phyloP scores from a whole-genome alignment of 495 filamentous ascomycete species.

The Tuber aestivum region DNA sequence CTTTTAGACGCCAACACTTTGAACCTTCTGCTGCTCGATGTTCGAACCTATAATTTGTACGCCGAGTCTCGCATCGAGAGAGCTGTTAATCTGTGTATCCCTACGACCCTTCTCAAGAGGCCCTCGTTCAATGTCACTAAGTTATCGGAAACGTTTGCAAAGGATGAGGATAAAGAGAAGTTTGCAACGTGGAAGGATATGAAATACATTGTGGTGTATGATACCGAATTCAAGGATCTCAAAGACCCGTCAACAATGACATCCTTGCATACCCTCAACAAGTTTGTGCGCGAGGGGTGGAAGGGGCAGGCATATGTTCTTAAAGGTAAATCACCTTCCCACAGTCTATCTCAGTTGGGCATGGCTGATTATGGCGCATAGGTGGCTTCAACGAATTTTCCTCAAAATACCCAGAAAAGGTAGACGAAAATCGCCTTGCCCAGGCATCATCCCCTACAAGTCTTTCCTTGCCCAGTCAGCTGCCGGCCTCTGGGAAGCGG shows the following conservation, averaged over 20 bases:
- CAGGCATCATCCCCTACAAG: constrained; percentile 47
- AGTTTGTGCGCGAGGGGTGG: constrained; percentile 84
- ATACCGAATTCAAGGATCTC: constrained; percentile 63
- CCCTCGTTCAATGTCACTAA: constrained; percentile 88
- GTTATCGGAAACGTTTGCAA: constrained; percentile 78
- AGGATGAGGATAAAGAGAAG: constrained; percentile 61
- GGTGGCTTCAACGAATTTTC: constrained; percentile 54
- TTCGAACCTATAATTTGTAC: constrained; percentile 80
- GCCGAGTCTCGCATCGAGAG: constrained; percentile 64
- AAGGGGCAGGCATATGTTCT: constrained; percentile 65
- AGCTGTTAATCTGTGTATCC: constrained; percentile 88
- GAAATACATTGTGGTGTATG: constrained; percentile 79
- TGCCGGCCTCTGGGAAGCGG: constrained; percentile 62
- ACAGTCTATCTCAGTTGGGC: constrained; percentile 30
- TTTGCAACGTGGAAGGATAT: constrained; percentile 72
- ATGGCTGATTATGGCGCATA: constrained; percentile 20
- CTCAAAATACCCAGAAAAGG: constrained; percentile 46
- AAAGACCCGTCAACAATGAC: constrained; percentile 66
- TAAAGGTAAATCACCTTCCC: constrained; percentile 45
- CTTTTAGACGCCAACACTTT: constrained; percentile 52
- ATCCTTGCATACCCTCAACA: constrained; percentile 82
- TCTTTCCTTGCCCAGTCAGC: constrained; percentile 49
- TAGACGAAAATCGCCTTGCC: constrained; percentile 49
- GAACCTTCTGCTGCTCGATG: constrained; percentile 71
- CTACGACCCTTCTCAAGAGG: constrained; percentile 86